phyloP scores from a whole-genome alignment of 2,329 filamentous ascomycete species.

The Fusarium sp. region DNA sequence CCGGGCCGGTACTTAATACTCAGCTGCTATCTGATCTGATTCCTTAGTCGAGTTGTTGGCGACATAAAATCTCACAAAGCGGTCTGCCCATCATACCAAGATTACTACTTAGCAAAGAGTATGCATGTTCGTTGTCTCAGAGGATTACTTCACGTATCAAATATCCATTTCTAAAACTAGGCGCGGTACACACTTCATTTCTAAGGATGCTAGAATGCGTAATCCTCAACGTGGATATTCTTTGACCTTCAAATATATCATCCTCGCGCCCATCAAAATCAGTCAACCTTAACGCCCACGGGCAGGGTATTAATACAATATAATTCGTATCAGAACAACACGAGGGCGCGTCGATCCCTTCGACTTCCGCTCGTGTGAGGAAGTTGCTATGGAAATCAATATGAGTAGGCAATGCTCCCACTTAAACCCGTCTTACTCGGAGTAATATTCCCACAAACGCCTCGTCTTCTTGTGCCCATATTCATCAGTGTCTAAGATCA shows the following conservation, averaged over 20 bases:
- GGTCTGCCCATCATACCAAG: not conserved
- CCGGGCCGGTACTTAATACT: constrained; percentile 38
- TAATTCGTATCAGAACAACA: constrained; percentile 35
- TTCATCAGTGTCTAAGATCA: not conserved
- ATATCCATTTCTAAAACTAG: not conserved
- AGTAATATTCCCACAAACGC: constrained; percentile 19
- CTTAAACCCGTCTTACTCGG: constrained; percentile 6
- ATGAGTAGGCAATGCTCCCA: constrained; percentile 8
- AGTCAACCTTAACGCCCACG: constrained; percentile 38
- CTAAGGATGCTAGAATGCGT: not conserved
- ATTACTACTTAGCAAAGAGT: not conserved
- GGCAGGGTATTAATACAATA: constrained; percentile 49
- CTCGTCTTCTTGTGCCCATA: constrained; percentile 29
- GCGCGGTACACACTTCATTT: no score
- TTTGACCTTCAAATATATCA: constrained; percentile 13
- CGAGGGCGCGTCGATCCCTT: constrained; percentile 25
- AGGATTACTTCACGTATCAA: not conserved
- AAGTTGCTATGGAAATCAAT: constrained; percentile 16
- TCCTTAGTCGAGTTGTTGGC: not conserved
- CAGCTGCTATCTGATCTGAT: not conserved
- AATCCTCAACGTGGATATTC: not conserved
- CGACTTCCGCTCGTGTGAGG: constrained; percentile 33
- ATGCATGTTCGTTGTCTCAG: not conserved
- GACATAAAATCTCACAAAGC: not conserved
- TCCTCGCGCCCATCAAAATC: constrained; percentile 31